Evolutionary conservation across 2,329 filamentous ascomycete genomes (phyloP), one percentile per base, ranked within the genome.

Genomic region (Phialophora chinensis): DNA sequence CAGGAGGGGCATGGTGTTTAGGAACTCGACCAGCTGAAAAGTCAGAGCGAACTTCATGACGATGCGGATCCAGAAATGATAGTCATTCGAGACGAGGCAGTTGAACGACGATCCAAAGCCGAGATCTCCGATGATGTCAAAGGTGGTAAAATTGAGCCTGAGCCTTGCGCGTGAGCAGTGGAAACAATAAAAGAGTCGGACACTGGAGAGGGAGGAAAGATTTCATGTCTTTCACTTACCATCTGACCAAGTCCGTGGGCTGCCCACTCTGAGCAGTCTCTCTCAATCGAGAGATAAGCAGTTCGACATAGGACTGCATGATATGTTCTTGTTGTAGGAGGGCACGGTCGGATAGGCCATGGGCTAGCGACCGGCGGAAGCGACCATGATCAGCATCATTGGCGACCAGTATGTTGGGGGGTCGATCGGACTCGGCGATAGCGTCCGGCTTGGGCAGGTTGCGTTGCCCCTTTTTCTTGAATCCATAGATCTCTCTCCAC

Each of bases 271-370:
- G 20, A 52, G 10, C 31, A n/a, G 29, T 23, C 35, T 60, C 60
- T 20, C n/a, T 25, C 33, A 69, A 33, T 10, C 42, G n/a, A 6
- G 10, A 7, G 35, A 72, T 60, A 1, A 72, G 56, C 11, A 67
- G 57, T 27, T 62, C 53, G 49, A 70, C 44, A 47, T 69, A 73
- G 25, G 20, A 20, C 31, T 66, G 38, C 27, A 73, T 47, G 4
- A 72, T 20, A 0, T 72, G 63, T 60, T 79, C 79, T 64, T 81
- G 81, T 12, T 77, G 75, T 4, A 72, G 72, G 17, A 84, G 60
- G 1, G 78, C 77, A 55, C 75, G 77, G 52, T 82, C 80, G 0
- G 80, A 81, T 66, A 83, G 83, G 0, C 77, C 79, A 62, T 78
- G 76, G 0, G 76, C 72, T 7, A 83, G 62, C 1, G 77, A 66